phyloP scores from a whole-genome alignment of 768 basidiomycete species.

The Russula virescens region DNA sequence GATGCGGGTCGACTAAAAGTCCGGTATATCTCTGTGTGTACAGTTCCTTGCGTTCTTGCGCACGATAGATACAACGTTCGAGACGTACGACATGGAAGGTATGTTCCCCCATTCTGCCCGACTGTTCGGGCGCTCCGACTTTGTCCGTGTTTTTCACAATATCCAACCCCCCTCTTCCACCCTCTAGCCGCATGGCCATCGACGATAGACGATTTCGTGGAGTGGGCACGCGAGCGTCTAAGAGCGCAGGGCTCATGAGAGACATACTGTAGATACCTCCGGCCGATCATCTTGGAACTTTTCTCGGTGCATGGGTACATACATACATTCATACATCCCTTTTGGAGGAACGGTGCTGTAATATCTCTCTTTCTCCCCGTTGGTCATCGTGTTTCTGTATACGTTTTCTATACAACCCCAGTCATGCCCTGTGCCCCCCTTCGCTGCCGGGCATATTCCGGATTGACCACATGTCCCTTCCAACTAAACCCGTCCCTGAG shows the following conservation, averaged over 20 bases:
- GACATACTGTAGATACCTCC: background rate
- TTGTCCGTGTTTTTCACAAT: slow-evolving; percentile 3
- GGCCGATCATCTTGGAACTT: background rate
- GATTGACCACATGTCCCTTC: background rate
- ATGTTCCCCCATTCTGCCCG: background rate
- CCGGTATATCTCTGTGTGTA: too few species aligned
- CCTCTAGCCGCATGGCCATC: slow-evolving; percentile 78
- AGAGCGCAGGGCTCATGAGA: slow-evolving; percentile 10
- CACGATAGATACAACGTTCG: slow-evolving; percentile 65
- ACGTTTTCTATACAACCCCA: background rate
- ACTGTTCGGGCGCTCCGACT: background rate
- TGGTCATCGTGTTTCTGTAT: background rate
- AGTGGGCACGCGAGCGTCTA: slow-evolving; percentile 48
- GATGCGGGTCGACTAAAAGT: too few species aligned
- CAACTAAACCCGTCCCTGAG: background rate
- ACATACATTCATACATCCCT: background rate
- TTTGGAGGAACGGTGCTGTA: background rate
- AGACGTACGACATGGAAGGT: slow-evolving; percentile 76
- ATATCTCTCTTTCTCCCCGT: background rate
- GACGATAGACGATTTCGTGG: slow-evolving; percentile 79
- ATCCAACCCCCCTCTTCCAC: too few species aligned
- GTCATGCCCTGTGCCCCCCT: background rate
- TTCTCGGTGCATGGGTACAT: background rate
- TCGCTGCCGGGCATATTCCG: too few species aligned
- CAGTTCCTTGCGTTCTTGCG: slow-evolving; percentile 79